Base-by-base conservation (phyloP, 106 monocot genomes). In the Hemerocallis citrina region DNA sequence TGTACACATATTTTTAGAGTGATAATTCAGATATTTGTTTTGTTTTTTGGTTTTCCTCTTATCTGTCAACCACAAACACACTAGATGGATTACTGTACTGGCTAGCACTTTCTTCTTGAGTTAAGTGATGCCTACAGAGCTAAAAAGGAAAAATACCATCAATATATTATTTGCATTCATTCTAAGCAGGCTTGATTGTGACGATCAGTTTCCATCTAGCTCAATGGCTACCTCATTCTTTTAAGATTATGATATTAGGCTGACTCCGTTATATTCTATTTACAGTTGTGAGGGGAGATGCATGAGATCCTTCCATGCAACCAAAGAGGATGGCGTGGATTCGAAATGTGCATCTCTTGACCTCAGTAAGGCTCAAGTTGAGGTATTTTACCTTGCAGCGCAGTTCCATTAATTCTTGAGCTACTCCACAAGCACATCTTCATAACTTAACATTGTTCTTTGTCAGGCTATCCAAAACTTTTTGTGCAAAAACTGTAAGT, bases 221-320 rank as follows among this genome's bases (percentile, higher is more conserved):
- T n/a, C n/a, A n/a, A n/a, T n/a, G n/a, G n/a, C n/a, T n/a, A n/a
- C n/a, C n/a, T n/a, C n/a, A n/a, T n/a, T n/a, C n/a, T n/a, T n/a
- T n/a, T n/a, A n/a, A n/a, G n/a, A n/a, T n/a, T n/a, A 15, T 32
- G 16, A 30, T n/a, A 27, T 50, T 50, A 0, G 7, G 3, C 32
- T 54, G 27, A 20, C 4, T 5, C 2, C 15, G 32, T 36, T 34
- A 25, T 37, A 13, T 39, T 55, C 55, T 7, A n/a, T 24, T 49
- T 75, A 49, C 63, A 84, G 85, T 57, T 85, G 85, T 72, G 85
- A 85, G 56, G 85, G 85, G 29, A 64, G 61, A 43, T 85, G 85
- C 41, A 37, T 81, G 60, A 74, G 85, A 51, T 77, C 80, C 30
- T 85, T 85, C 49, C 85, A 85, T 81, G 74, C 80, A 52, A 77